These are phyloP conservation scores for Rhypophila decipiens DNA, from an alignment of 495 filamentous ascomycete genomes.

Conservation along the genomic window DNA sequence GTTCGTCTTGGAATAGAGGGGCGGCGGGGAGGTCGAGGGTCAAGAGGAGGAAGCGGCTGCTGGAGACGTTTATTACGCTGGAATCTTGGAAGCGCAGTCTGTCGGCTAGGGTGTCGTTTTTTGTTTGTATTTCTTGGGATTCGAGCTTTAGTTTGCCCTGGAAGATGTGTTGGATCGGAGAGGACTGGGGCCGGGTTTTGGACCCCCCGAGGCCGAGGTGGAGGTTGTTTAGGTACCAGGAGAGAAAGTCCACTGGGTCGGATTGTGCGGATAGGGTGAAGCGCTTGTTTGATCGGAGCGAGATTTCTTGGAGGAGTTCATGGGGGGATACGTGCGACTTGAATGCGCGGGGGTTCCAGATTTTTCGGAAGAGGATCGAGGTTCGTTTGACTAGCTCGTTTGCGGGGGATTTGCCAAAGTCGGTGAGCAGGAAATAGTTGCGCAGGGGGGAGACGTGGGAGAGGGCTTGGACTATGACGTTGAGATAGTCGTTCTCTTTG, in stretches of 20 bases:
- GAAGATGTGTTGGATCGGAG: constrained; percentile 84
- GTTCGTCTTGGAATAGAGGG: constrained; percentile 93
- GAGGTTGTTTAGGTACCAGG: constrained; percentile 94
- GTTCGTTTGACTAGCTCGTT: constrained; percentile 72
- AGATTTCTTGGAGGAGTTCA: constrained; percentile 92
- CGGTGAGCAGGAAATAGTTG: constrained; percentile 87
- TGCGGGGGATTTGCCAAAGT: constrained; percentile 48
- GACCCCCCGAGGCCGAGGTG: constrained; percentile 87
- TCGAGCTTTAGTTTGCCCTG: constrained; percentile 89
- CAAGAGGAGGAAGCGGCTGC: constrained; percentile 76
- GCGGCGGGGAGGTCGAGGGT: constrained; percentile 89
- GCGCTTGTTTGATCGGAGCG: constrained; percentile 79
- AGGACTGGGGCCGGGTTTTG: constrained; percentile 73
- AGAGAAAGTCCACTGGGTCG: constrained; percentile 92
- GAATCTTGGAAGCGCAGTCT: constrained; percentile 93
- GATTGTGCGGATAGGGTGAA: constrained; percentile 89
- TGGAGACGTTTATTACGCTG: constrained; percentile 66
- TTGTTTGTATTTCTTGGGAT: constrained; percentile 88
- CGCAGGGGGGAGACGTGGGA: constrained; percentile 85
- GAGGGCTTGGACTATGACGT: constrained; percentile 90
- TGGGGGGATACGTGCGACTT: constrained; percentile 96
- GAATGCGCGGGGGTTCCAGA: constrained; percentile 97
- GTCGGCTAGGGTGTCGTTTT: constrained; percentile 79
- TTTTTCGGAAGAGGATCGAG: constrained; percentile 86
- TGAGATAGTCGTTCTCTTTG: constrained; percentile 98